phyloP scores from a whole-genome alignment of 2,329 filamentous ascomycete species.

The Elsinoe ampelina region DNA sequence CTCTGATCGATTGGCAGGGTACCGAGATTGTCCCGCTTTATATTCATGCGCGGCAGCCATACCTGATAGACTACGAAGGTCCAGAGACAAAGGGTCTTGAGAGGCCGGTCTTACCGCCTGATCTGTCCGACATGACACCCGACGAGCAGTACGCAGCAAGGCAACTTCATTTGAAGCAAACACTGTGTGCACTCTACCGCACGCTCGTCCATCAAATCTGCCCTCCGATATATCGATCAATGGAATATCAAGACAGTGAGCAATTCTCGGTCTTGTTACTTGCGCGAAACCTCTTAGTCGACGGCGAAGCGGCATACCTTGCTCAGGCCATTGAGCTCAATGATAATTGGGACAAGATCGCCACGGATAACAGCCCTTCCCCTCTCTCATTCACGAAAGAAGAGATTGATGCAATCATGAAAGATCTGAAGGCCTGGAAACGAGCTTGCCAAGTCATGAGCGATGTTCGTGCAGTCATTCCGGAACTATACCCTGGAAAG shows the following conservation, averaged over 20 bases:
- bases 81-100: conserved; percentile 23
- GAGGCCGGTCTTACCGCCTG: conserved; percentile 22
- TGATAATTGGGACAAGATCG: background rate
- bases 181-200: conserved; percentile 25
- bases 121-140: conserved; percentile 21
- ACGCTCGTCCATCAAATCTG: conserved; percentile 21
- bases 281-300: conserved; percentile 27
- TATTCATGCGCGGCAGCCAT: conserved; percentile 27
- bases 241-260: conserved; percentile 26
- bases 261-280: conserved; percentile 25
- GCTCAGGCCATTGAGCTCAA: conserved; percentile 11
- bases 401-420: background rate
- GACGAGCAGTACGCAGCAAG: conserved; percentile 21
- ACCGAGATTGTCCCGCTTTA: conserved; percentile 30
- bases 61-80: conserved; percentile 29
- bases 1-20: conserved; percentile 31
- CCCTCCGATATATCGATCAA: conserved; percentile 22
- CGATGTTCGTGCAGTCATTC: background rate
- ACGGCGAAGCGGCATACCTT: conserved; percentile 24
- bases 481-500: conserved; percentile 10
- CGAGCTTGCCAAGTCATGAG: background rate
- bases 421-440: background rate
- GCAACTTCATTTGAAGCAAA: conserved; percentile 23
- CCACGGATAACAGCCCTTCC: background rate
- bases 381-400: conserved; percentile 10